Evolutionary conservation across 2,329 filamentous ascomycete species (phyloP).

Genomic region (Sordariomycetes sp.): DNA sequence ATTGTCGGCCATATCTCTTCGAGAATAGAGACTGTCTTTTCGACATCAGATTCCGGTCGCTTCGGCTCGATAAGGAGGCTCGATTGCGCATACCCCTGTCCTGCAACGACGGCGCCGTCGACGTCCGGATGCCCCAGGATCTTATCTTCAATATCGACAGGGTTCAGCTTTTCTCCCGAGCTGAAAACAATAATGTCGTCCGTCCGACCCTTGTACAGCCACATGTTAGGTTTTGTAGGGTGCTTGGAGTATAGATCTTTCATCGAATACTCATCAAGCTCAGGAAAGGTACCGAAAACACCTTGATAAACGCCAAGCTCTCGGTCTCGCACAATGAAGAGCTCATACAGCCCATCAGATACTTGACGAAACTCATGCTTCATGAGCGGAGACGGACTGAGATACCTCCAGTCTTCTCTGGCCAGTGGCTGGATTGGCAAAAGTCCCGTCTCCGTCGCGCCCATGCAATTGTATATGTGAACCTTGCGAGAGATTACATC

Average conservation of each 20-base stretch:
- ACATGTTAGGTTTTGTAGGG: conserved; percentile 19
- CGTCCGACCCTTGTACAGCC: conserved; percentile 24
- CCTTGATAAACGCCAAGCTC: conserved; percentile 16
- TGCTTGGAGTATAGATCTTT: conserved; percentile 32
- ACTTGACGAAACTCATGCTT: conserved; percentile 12
- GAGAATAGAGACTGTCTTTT: conserved; percentile 20
- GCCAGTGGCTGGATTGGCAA: conserved; percentile 11
- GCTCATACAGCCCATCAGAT: conserved; percentile 18
- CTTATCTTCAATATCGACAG: conserved; percentile 22
- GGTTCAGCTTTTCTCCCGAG: conserved; percentile 32
- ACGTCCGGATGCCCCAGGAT: conserved; percentile 18
- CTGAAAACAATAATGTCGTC: conserved; percentile 32
- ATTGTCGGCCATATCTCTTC: conserved; percentile 33
- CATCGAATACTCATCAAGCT: conserved; percentile 28
- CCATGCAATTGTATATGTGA: conserved; percentile 14
- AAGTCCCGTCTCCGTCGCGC: conserved; percentile 19
- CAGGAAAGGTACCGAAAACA: conserved; percentile 30
- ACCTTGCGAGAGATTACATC: conserved; percentile 17
- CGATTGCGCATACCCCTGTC: conserved; percentile 15
- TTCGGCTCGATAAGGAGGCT: conserved; percentile 29
- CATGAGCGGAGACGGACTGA: conserved; percentile 12
- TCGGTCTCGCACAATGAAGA: conserved; percentile 18
- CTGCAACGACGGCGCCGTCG: conserved; percentile 21
- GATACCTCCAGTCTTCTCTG: conserved; percentile 19
- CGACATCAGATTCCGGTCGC: conserved; percentile 14